Evolutionary conservation across 108 stramenopile species (phyloP), one percentile per base, ranked within the genome.

Genomic region (Licmophora abbreviata): DNA sequence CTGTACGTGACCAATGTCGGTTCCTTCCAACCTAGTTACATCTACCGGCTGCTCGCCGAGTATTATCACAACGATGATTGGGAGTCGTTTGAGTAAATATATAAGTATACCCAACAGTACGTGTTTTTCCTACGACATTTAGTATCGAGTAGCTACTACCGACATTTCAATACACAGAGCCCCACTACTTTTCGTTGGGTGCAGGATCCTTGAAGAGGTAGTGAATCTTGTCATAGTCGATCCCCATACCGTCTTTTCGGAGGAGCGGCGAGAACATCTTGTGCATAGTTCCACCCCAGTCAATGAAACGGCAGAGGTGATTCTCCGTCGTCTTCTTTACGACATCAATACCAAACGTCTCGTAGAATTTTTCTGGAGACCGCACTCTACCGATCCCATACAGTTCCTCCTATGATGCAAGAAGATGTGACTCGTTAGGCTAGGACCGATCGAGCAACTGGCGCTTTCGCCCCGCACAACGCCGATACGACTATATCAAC

Each of bases 1-100:
- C 55, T 98, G 28, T 95, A 83, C 58, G 79, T 96, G 15, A 95
- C 97, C 42, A 96, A 98, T 50, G 82, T 92, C 23, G 97, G 97
- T 21, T 87, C 89, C 18, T 93, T 95, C 42, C 95, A 93, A 59
- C 94, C 97, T 10, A 90, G 88, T 33, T 98, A 95, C 58, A 80
- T 98, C 24, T 96, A 96, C 58, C 78, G 97, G 26, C 59, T 96
- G 43, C 61, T 98, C 44, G 80, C 87, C 8, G 97, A 98, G 54
- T 93, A 91, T 48, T 96, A 96, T 68, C 90, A 95, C 59, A 73
- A 59, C 26, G 92, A 97, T 52, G 95, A 95, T 64, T 93, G 87
- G 86, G 79, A 78, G 23, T 59, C 66, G 23, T 71, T 83, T 55
- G 61, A 85, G 31, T 86, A 40, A 40, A 40, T 3, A 20, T 40